These are phyloP conservation scores for Penicillium olsonii DNA, from an alignment of 2,329 filamentous ascomycete genomes.

Conservation along the genomic window DNA sequence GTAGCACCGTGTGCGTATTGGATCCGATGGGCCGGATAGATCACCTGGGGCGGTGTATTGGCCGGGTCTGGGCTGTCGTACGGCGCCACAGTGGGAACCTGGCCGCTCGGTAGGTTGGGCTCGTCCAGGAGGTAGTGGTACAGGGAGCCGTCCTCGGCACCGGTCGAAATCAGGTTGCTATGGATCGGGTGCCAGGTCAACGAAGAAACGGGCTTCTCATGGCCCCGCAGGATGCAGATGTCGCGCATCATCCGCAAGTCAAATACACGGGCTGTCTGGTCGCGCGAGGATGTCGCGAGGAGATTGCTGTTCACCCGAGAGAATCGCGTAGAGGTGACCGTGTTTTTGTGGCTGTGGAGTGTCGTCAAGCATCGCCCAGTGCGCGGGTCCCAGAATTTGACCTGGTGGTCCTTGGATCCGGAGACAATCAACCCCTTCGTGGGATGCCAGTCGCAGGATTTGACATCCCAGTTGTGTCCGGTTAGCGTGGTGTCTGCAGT, in stretches of 20 bases:
- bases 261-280: constrained; percentile 90
- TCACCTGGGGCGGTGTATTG: constrained; percentile 81
- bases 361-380: constrained; percentile 88
- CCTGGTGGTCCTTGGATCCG: constrained; percentile 94
- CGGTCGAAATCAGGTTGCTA: constrained; percentile 83
- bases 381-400: constrained; percentile 98
- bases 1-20: constrained; percentile 90
- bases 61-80: constrained; percentile 81
- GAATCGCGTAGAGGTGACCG: constrained; percentile 88
- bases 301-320: constrained; percentile 81
- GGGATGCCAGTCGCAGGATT: constrained; percentile 96
- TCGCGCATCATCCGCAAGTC: constrained; percentile 98
- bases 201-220: constrained; percentile 94
- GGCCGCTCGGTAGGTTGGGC: constrained; percentile 78
- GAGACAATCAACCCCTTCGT: constrained; percentile 92
- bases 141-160: constrained; percentile 84
- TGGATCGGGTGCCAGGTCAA: constrained; percentile 94
- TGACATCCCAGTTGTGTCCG: constrained; percentile 98
- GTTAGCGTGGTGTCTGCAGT: constrained; percentile 79
- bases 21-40: constrained; percentile 85
- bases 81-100: constrained; percentile 71
- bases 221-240: constrained; percentile 86
- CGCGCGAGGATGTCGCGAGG: constrained; percentile 87
- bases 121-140: constrained; percentile 96
- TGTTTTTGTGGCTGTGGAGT: constrained; percentile 95